Conservation (phyloP, 2,329 filamentous ascomycete species). For the Fusarium xyrophilum region DNA sequence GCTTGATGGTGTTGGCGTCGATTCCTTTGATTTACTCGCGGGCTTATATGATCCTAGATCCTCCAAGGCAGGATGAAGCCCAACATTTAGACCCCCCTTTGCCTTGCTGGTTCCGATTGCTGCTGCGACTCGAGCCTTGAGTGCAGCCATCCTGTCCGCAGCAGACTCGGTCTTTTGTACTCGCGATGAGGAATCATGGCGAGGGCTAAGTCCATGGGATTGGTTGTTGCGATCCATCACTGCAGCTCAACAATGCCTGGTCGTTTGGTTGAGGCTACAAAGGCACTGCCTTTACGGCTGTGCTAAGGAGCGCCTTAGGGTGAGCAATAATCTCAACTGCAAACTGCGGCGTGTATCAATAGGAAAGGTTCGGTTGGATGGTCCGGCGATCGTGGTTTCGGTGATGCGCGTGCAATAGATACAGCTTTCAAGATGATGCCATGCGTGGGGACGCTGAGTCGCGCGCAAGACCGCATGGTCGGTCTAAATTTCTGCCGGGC, state of each 20-base stretch:
- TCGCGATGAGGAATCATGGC: constrained; percentile 61
- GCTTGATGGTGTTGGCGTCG: constrained; percentile 26
- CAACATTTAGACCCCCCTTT: constrained; percentile 75
- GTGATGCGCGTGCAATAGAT: background rate
- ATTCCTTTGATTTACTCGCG: constrained; percentile 48
- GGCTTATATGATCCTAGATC: constrained; percentile 59
- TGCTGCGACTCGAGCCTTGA: constrained; percentile 81
- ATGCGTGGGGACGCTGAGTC: constrained; percentile 17
- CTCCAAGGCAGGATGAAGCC: constrained; percentile 77
- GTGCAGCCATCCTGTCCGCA: constrained; percentile 73
- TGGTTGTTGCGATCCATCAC: constrained; percentile 61
- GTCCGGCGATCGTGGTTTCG: background rate
- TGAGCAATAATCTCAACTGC: background rate
- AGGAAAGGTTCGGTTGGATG: background rate
- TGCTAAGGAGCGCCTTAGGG: background rate
- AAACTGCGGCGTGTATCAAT: background rate
- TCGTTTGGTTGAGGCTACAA: background rate
- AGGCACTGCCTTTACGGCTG: background rate
- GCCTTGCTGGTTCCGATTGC: constrained; percentile 68
- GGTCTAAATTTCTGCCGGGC: constrained; percentile 51
- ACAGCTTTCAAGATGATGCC: constrained; percentile 17
- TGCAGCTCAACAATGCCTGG: background rate
- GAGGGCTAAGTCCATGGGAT: constrained; percentile 61
- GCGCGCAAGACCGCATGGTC: constrained; percentile 13
- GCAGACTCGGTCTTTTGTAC: constrained; percentile 64